These are phyloP conservation scores for Abelmoschus esculentus DNA, from an alignment of 345 rosid species.

Conservation along the genomic window DNA sequence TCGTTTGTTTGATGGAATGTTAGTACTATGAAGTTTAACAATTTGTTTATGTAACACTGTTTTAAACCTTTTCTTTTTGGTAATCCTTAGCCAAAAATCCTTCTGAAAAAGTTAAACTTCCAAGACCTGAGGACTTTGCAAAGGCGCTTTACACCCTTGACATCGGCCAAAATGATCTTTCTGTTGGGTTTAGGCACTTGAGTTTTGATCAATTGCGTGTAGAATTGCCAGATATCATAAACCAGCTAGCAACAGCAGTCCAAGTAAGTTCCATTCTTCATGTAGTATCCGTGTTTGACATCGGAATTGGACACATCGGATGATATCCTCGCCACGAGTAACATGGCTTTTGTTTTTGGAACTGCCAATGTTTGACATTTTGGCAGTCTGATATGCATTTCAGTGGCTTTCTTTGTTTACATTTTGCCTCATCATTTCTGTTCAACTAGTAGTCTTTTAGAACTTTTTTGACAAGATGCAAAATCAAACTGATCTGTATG, in stretches of 20 bases:
- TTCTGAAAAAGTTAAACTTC: conserved; percentile 54
- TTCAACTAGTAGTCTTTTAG: neutral
- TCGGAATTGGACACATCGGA: too few relatives aligned
- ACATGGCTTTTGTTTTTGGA: neutral
- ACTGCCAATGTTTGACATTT: neutral
- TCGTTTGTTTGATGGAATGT: neutral
- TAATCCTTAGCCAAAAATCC: conserved; percentile 33
- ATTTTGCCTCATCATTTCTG: neutral
- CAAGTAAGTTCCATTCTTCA: conserved; percentile 36
- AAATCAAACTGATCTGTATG: neutral
- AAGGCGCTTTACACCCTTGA: conserved; percentile 86
- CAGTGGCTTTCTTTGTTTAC: neutral
- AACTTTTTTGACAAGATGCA: neutral
- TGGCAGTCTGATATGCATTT: neutral
- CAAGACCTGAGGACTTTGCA: conserved; percentile 62
- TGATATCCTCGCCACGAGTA: neutral
- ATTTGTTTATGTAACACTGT: neutral
- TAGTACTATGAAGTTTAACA: neutral
- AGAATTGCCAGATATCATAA: conserved; percentile 56
- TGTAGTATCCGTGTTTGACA: neutral
- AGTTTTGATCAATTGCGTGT: conserved; percentile 62
- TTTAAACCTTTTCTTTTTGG: neutral
- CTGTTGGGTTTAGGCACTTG: conserved; percentile 70
- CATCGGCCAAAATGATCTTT: conserved; percentile 93
- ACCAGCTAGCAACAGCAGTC: conserved; percentile 77